Evolutionary conservation across 2,329 filamentous ascomycete genomes (phyloP).

Genomic region (Exophiala sp.): DNA sequence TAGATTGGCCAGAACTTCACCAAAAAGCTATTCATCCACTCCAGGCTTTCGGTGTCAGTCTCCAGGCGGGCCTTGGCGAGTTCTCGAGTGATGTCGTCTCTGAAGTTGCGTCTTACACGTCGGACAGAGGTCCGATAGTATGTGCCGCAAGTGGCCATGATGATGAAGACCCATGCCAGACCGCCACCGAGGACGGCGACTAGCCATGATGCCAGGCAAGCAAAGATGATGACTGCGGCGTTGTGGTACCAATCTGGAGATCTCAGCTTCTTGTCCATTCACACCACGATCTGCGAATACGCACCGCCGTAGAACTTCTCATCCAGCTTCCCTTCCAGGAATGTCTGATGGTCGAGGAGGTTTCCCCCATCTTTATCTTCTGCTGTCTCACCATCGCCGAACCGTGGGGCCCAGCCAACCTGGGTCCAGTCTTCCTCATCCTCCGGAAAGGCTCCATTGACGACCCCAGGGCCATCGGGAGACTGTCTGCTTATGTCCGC

Average conservation of each 20-base stretch:
- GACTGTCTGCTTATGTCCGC: conserved; percentile 44
- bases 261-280: conserved; percentile 10
- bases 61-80: conserved; percentile 81
- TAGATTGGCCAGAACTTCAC: conserved; percentile 99
- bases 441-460: conserved; percentile 43
- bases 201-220: conserved; percentile 84
- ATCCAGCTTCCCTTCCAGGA: conserved; percentile 73
- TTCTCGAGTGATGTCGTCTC: conserved; percentile 87
- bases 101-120: conserved; percentile 88
- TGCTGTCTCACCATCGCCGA: conserved; percentile 51
- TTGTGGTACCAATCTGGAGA: conserved; percentile 92
- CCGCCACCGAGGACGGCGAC: conserved; percentile 85
- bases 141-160: conserved; percentile 87
- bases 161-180: conserved; percentile 82
- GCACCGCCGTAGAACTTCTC: conserved; percentile 85
- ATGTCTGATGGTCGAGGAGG: conserved; percentile 80
- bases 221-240: conserved; percentile 85
- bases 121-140: conserved; percentile 96
- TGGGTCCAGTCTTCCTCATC: conserved; percentile 53
- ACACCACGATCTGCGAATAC: conserved; percentile 27
- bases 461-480: conserved; percentile 45
- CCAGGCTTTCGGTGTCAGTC: conserved; percentile 82
- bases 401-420: conserved; percentile 84
- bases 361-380: conserved; percentile 53
- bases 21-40: conserved; percentile 99